Conservation (phyloP, 495 filamentous ascomycete species). For the Sordaria brevicollis region DNA sequence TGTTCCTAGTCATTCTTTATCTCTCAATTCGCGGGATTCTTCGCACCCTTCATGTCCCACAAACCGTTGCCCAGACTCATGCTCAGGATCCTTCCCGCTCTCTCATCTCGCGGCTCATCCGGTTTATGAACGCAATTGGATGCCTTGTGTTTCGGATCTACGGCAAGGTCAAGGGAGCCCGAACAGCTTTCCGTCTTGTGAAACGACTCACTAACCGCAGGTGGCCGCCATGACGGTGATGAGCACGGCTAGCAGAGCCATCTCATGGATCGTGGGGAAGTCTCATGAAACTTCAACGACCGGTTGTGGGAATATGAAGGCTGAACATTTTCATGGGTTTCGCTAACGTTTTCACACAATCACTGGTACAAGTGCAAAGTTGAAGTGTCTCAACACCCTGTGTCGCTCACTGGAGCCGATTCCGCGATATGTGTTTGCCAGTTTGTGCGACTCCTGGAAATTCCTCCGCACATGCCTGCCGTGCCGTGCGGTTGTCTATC, state of each 20-base stretch:
- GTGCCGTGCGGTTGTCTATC: neutral
- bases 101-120: neutral
- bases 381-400: neutral
- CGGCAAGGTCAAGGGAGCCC: neutral
- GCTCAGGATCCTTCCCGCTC: neutral
- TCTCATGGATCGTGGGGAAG: neutral
- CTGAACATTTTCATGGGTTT: neutral
- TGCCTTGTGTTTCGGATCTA: neutral
- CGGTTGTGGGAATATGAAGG: neutral
- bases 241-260: neutral
- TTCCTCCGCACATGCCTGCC: neutral
- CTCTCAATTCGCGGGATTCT: neutral
- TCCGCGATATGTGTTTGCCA: neutral
- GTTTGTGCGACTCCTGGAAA: neutral
- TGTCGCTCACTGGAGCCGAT: neutral
- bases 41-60: neutral
- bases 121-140: neutral
- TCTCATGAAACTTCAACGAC: neutral
- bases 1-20: neutral
- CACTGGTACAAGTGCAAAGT: neutral
- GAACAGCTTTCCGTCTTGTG: neutral
- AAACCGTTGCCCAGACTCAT: neutral
- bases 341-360: neutral
- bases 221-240: neutral
- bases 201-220: neutral